phyloP scores from a whole-genome alignment of 1,284 basidiomycete species.

The Pseudozyma flocculosa region DNA sequence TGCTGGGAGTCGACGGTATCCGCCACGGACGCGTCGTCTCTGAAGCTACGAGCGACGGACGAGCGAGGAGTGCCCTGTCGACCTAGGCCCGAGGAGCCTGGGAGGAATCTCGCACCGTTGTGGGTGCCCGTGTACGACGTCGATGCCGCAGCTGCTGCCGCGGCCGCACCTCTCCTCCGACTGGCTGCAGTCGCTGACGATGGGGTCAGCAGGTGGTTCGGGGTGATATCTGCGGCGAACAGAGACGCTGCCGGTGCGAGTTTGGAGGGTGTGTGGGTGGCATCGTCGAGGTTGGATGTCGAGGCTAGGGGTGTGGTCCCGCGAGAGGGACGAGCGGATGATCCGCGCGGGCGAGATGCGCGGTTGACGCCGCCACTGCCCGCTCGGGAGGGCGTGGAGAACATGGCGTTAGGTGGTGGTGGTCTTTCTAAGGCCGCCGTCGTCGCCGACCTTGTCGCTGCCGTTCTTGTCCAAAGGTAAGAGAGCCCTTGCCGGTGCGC shows the following conservation, averaged over 20 bases:
- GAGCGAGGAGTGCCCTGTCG: background rate
- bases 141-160: background rate
- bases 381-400: slow-evolving; percentile 28
- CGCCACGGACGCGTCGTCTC: slow-evolving; percentile 20
- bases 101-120: background rate
- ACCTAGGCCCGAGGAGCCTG: background rate
- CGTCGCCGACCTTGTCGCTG: too few relatives aligned
- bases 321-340: background rate
- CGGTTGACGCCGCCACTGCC: background rate
- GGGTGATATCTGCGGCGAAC: background rate
- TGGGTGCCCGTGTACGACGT: too few relatives aligned
- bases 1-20: slow-evolving; percentile 12
- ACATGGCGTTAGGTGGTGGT: slow-evolving; percentile 9
- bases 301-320: background rate
- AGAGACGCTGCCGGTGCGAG: background rate
- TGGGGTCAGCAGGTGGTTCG: background rate
- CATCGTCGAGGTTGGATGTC: background rate
- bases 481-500: too few relatives aligned
- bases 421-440: too few relatives aligned
- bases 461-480: too few relatives aligned
- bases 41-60: slow-evolving; percentile 1
- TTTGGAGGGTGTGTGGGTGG: too few relatives aligned
- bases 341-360: background rate
- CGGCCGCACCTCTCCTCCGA: background rate
- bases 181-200: background rate